Evolutionary conservation across 2,329 filamentous ascomycete species (phyloP).

Genomic region (Dactylella cylindrospora): DNA sequence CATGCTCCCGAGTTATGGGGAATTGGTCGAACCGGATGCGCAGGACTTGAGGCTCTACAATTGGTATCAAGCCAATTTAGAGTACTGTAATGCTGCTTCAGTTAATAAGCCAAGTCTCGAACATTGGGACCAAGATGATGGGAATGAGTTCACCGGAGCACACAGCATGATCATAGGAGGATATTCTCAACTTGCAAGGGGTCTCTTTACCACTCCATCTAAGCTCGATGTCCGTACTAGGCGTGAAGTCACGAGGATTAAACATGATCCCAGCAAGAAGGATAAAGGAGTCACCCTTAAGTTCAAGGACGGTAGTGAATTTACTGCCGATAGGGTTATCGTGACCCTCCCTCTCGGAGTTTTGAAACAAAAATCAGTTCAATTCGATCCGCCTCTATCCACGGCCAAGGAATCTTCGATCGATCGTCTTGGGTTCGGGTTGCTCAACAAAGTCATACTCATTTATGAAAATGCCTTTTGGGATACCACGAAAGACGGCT

Average conservation of each 20-base stretch:
- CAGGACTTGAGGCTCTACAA: slow-evolving; percentile 90
- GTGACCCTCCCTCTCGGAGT: slow-evolving; percentile 88
- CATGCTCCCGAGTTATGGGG: slow-evolving; percentile 83
- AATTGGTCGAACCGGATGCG: slow-evolving; percentile 76
- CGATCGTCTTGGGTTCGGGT: slow-evolving; percentile 80
- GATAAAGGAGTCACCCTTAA: slow-evolving; percentile 45
- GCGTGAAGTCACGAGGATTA: slow-evolving; percentile 70
- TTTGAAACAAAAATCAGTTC: slow-evolving; percentile 75
- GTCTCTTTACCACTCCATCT: slow-evolving; percentile 73
- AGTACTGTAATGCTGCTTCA: slow-evolving; percentile 93
- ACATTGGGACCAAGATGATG: slow-evolving; percentile 95
- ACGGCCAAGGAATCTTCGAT: slow-evolving; percentile 81
- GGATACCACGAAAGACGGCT: slow-evolving; percentile 87
- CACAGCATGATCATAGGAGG: slow-evolving; percentile 93
- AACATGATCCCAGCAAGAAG: slow-evolving; percentile 57
- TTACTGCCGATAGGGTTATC: slow-evolving; percentile 88
- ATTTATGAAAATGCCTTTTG: slow-evolving; percentile 89
- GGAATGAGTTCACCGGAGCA: slow-evolving; percentile 93
- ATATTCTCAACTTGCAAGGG: slow-evolving; percentile 89
- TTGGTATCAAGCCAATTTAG: slow-evolving; percentile 97
- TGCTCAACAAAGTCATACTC: slow-evolving; percentile 92
- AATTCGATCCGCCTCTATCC: slow-evolving; percentile 90
- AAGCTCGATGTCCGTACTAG: slow-evolving; percentile 75
- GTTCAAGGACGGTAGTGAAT: slow-evolving; percentile 57
- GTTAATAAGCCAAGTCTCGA: slow-evolving; percentile 82